These are phyloP conservation scores for Lipomyces sp. DNA, from an alignment of 805 yeast genomes.

Conservation along the genomic window DNA sequence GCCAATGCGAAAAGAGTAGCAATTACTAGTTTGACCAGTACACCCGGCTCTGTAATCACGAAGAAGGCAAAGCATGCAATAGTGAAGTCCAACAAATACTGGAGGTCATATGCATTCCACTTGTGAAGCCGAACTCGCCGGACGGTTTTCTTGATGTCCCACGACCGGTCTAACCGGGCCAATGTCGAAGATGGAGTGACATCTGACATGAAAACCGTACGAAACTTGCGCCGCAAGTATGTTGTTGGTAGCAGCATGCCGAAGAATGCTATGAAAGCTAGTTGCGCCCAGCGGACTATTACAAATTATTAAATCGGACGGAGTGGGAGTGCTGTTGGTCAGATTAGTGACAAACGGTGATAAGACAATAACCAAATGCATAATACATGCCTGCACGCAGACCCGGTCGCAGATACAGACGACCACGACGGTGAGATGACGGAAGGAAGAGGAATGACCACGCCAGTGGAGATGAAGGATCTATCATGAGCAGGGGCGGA, in stretches of 20 bases:
- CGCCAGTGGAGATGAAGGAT: background rate
- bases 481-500: background rate
- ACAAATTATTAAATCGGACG: background rate
- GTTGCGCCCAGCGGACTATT: slow-evolving; percentile 4
- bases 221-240: slow-evolving; percentile 28
- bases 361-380: background rate
- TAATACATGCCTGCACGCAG: background rate
- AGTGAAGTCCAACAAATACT: slow-evolving; percentile 56
- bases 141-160: slow-evolving; percentile 40
- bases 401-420: background rate
- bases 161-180: slow-evolving; percentile 34
- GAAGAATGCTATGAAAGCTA: background rate
- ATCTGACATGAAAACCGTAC: slow-evolving; percentile 24
- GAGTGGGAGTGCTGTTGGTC: background rate
- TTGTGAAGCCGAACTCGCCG: slow-evolving; percentile 43
- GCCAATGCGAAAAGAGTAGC: slow-evolving; percentile 51
- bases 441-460: background rate
- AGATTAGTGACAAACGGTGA: background rate
- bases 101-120: slow-evolving; percentile 52
- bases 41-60: slow-evolving; percentile 40
- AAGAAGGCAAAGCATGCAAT: slow-evolving; percentile 56
- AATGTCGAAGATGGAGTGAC: slow-evolving; percentile 30
- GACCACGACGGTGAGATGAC: background rate
- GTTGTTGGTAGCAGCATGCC: slow-evolving; percentile 25
- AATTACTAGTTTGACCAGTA: slow-evolving; percentile 44